Base-by-base conservation (phyloP, 1,139 yeast species). In the Lodderomyces theae region DNA sequence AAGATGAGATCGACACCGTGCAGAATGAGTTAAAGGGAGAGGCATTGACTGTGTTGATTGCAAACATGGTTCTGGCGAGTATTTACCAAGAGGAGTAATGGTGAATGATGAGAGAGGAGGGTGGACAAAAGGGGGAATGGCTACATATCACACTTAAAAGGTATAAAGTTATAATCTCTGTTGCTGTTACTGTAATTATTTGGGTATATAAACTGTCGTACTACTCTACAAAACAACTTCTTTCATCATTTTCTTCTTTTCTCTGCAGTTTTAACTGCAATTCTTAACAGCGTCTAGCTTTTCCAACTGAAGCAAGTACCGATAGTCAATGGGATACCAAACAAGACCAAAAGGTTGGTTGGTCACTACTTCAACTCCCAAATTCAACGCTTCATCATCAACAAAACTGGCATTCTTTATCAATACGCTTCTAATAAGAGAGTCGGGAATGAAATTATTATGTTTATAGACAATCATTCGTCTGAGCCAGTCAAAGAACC, bases 11-110 rank as follows among this genome's bases (percentile, higher is more conserved):
- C 22, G 58, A 58, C 17, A 50, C 49, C 4, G 50, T 65, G 40
- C 47, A 58, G 11, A 51, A 50, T 18, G 53, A 53, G 5, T 35
- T 63, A 2, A 45, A 50, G 31, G 57, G 58, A 2, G 69, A 65
- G 29, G 53, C 61, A 16, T 44, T 61, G 7, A 64, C 70, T 7
- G 58, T 52, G 22, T 47, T 63, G 32, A 51, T 63, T 51, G 59
- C 57, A 28, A 61, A 58, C 19, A 13, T 35, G 32, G 23, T 35
- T 15, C 30, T 35, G 31, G 13, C 31, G 9, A 15, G 31, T 15
- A 13, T 28, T 12, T 25, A 12, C 29, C 6, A 25, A 4, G 31
- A 28, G 15, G 31, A 28, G 12, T 15, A 28, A 28, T 26, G 4
- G 26, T 8, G 26, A 11, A 5, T 8, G 22, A 5, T 19, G 22